phyloP scores from a whole-genome alignment of 345 rosid species.

The Lumnitzera littorea region DNA sequence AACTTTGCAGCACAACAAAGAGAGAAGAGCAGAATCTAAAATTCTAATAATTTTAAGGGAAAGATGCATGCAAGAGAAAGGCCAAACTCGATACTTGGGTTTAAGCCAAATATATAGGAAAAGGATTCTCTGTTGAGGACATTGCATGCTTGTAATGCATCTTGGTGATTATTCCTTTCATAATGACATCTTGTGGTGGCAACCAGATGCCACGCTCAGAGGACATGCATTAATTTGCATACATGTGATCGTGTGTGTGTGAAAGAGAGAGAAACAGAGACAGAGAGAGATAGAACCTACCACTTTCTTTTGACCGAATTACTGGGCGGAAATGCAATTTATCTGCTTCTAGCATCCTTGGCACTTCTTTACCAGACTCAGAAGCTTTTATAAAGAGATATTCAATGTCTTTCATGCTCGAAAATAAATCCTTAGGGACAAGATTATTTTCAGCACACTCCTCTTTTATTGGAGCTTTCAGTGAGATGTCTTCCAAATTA shows the following conservation, averaged over 20 bases:
- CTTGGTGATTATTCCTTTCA: no score
- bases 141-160: no score
- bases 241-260: no score
- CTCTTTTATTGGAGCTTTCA: slow-evolving; percentile 43
- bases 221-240: no score
- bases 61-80: neutral
- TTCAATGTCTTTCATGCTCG: slow-evolving; percentile 81
- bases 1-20: slow-evolving; percentile 2
- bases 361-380: slow-evolving; percentile 89
- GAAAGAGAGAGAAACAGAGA: neutral
- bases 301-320: slow-evolving; percentile 51
- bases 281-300: slow-evolving; percentile 17
- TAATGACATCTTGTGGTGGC: no score
- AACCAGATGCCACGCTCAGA: no score
- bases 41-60: neutral
- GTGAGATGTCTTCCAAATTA: slow-evolving; percentile 22
- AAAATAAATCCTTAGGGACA: slow-evolving; percentile 67
- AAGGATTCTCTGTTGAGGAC: no score
- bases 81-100: no score
- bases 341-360: slow-evolving; percentile 97
- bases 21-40: neutral
- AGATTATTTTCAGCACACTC: slow-evolving; percentile 41
- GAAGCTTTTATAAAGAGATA: slow-evolving; percentile 76
- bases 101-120: no score
- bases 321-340: slow-evolving; percentile 81